Base-by-base conservation (phyloP, 768 basidiomycete genomes). In the Kwoniella newhampshirensis region DNA sequence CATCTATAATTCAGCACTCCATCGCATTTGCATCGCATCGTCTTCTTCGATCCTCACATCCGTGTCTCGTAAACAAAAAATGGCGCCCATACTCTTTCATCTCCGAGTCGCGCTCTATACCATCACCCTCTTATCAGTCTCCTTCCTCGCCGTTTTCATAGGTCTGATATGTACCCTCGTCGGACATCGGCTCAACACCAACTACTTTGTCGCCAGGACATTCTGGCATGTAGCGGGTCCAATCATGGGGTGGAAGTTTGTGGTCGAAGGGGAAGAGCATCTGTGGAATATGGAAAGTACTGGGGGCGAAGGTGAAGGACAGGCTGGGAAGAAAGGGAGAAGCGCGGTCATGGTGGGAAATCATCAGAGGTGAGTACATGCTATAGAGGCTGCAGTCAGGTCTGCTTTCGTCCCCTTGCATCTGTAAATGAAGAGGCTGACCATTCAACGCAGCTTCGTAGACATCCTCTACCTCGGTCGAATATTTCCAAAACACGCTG, bases 191-290 rank as follows among this genome's bases (percentile, higher is more conserved):
- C 60, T 68, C 15, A 75, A 76, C 50, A 86, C 87, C 60, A 91
- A 93, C 78, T 85, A 82, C 66, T 80, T 87, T 68, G 86, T 92
- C 40, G 94, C 91, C 9, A 80, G 87, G 61, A 83, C 82, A 48
- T 97, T 98, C 80, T 89, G 90, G 78, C 64, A 73, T 42, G 52
- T 88, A 55, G 83, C 84, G 42, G 82, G 85, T 39, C 82, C 81
- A 20, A 70, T 84, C 3, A 72, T 93, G 53, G 87, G 85, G 65
- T 77, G 92, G 64, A 77, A 79, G 49, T 80, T 93, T 67, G 83
- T 85, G 61, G 81, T 97, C 36, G 91, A 97, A 72, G 91, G 91
- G n/a, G 85, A 85, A 70, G 90, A 97, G 71, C 78, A 91, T 74
- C 78, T 97, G 21, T 68, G 67, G 67, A 50, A 48, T 32, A 26